Evolutionary conservation across 2,329 filamentous ascomycete species (phyloP).

Genomic region (Fusarium annulatum): DNA sequence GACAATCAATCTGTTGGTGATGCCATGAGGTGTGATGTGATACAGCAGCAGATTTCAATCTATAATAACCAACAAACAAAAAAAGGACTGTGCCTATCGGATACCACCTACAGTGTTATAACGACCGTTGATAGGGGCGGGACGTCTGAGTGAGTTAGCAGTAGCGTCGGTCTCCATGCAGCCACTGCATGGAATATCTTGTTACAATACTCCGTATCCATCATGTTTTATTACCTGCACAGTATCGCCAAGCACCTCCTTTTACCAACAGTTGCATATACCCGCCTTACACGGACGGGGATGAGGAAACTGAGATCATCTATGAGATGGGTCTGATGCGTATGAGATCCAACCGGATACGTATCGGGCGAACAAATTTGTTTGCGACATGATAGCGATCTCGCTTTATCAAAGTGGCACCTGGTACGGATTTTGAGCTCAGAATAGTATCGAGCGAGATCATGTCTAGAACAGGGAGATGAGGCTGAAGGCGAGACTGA

Average conservation of each 20-base stretch:
- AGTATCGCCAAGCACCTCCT: constrained; percentile 42
- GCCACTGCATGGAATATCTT: constrained; percentile 31
- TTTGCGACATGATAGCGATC: constrained; percentile 17
- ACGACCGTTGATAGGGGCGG: constrained; percentile 13
- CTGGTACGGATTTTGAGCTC: constrained; percentile 23
- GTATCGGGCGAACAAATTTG: constrained; percentile 18
- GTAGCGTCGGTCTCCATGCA: constrained; percentile 30
- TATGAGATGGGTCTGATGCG: constrained; percentile 29
- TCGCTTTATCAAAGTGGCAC: constrained; percentile 15
- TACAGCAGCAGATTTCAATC: constrained; percentile 31
- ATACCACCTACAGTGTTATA: constrained; percentile 2
- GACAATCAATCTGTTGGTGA: constrained; percentile 30
- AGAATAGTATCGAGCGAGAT: constrained; percentile 21
- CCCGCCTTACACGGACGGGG: constrained; percentile 33
- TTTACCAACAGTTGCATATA: constrained; percentile 41
- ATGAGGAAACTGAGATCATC: constrained; percentile 40
- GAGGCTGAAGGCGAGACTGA: constrained; percentile 33
- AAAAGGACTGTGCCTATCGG: not conserved
- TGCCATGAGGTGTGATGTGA: constrained; percentile 19
- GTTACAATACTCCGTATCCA: constrained; percentile 14
- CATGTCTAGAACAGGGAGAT: constrained; percentile 23
- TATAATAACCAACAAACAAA: constrained; percentile 1
- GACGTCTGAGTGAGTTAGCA: constrained; percentile 15
- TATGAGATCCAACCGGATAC: constrained; percentile 19
- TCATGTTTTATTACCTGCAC: constrained; percentile 26